Evolutionary conservation across 148 eudicot species (phyloP).

Genomic region (Cornus suecica): DNA sequence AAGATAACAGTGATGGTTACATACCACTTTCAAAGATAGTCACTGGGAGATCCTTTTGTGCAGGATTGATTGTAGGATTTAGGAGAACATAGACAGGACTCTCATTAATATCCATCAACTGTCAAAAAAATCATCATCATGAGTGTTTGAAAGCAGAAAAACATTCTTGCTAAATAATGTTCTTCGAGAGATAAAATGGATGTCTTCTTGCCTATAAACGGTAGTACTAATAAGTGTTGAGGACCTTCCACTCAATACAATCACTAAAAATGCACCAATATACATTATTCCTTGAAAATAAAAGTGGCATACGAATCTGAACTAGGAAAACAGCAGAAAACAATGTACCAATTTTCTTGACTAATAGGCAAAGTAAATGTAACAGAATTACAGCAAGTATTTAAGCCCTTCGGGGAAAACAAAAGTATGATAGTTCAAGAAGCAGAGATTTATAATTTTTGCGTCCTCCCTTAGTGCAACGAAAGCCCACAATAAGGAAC

Average conservation of each 20-base stretch:
- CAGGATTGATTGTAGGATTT: conserved; percentile 73
- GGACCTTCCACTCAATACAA: neutral
- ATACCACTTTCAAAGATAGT: conserved; percentile 84
- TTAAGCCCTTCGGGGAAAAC: neutral
- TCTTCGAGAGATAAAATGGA: too few relatives aligned
- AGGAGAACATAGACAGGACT: conserved; percentile 81
- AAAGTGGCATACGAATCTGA: neutral
- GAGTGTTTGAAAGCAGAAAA: neutral
- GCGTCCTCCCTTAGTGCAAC: neutral
- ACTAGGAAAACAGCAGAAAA: neutral
- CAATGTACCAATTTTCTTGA: neutral
- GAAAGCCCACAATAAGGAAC: neutral
- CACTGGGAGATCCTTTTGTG: conserved; percentile 82
- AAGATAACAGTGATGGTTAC: conserved; percentile 4
- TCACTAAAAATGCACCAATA: neutral
- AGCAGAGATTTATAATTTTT: neutral
- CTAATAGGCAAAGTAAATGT: neutral
- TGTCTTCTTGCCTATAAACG: too few relatives aligned
- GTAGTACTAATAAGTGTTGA: too few relatives aligned
- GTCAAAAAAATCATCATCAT: conserved; percentile 17
- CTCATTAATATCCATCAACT: conserved; percentile 91
- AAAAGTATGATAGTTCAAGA: neutral
- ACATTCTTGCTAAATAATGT: neutral
- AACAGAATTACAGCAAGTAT: neutral
- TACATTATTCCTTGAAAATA: neutral